Evolutionary conservation across 1,284 basidiomycete genomes (phyloP), one percentile per base, ranked within the genome.

Genomic region (Singerocomus inundabilis): DNA sequence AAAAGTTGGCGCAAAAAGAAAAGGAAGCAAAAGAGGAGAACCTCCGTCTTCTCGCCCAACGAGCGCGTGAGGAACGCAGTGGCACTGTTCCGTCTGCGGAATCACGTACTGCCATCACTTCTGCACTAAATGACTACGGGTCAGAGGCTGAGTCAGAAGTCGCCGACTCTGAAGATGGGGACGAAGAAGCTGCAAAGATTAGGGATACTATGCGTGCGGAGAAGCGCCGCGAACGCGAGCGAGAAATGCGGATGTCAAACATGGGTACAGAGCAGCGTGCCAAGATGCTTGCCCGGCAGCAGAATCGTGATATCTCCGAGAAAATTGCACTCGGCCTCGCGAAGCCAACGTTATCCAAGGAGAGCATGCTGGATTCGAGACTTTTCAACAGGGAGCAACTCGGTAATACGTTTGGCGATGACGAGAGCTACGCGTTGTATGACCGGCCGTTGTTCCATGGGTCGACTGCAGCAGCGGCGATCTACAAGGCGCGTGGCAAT

Each of bases 231-330:
- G 93, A 99, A 67, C 84, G 95, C 31, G 95, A 99, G 74, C 85
- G 96, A 46, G 96, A 99, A 72, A 84, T 99, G 85, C 82, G 97
- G 52, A 97, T 99, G 94, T 94, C 83, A 71, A 98, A 98, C 66
- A 99, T 99, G 97, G 97, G 97, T 32, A 85, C 87, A 31, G 97
- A 99, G 72, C 91, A 93, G 68, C 83, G 97, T 6, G 94, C 97
- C 24, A 97, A 97, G 75, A 86, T 93, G 79, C 78, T 99, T 48
- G 93, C 95, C 24, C 84, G 89, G 51, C 91, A 98, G 66, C 94
- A 94, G 74, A 98, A 99, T 68, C 90, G 97, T 61, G 97, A 99
- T 66, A 98, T 99, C 43, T 98, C 96, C 0, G 97, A 99, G 72
- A 99, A 99, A 77, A 89, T 99, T 48, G 97, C 97, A 2, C 82